Evolutionary conservation across 306 rosid species (phyloP).

Genomic region (Sphenostylis stenocarpa): DNA sequence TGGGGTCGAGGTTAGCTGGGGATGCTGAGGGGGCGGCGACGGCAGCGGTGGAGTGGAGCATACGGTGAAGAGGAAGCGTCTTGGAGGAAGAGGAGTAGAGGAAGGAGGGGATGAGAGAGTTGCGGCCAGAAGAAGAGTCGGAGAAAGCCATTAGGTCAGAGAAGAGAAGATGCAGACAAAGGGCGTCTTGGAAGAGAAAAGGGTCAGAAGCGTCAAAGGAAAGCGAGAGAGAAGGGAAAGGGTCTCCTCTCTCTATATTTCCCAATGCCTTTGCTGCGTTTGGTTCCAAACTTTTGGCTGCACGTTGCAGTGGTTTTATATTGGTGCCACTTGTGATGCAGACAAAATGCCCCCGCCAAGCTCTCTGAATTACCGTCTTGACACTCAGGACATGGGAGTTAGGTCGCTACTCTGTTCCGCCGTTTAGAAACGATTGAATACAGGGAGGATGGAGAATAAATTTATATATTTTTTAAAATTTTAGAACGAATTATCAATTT

Average conservation of each 20-base stretch:
- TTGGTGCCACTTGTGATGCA: not conserved
- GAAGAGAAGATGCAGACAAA: not conserved
- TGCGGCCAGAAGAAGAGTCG: slow-evolving; percentile 41
- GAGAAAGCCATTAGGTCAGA: slow-evolving; percentile 52
- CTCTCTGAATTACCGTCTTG: slow-evolving; percentile 26
- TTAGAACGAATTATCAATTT: too few relatives aligned
- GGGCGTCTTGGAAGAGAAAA: not conserved
- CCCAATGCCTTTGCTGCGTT: slow-evolving; percentile 44
- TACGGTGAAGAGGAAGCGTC: slow-evolving; percentile 56
- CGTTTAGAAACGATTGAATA: not conserved
- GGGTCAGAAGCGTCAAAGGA: slow-evolving; percentile 26
- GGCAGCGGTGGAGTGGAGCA: slow-evolving; percentile 40
- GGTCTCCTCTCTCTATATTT: not conserved
- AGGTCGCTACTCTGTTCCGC: not conserved
- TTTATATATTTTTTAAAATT: too few relatives aligned
- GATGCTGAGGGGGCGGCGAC: not conserved
- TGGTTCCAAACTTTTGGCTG: slow-evolving; percentile 2
- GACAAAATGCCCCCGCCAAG: not conserved
- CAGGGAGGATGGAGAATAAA: too few relatives aligned
- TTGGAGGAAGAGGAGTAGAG: slow-evolving; percentile 68
- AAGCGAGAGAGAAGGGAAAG: slow-evolving; percentile 26
- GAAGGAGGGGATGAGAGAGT: slow-evolving; percentile 66
- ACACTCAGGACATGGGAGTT: not conserved
- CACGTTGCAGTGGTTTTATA: slow-evolving; percentile 20
- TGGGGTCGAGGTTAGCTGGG: slow-evolving; percentile 8